Percentiles rank a stretch among this genome's conserved stretches.
phyloP scores from a whole-genome alignment of 768 basidiomycete genomes.

The Pisolithus sp. region DNA sequence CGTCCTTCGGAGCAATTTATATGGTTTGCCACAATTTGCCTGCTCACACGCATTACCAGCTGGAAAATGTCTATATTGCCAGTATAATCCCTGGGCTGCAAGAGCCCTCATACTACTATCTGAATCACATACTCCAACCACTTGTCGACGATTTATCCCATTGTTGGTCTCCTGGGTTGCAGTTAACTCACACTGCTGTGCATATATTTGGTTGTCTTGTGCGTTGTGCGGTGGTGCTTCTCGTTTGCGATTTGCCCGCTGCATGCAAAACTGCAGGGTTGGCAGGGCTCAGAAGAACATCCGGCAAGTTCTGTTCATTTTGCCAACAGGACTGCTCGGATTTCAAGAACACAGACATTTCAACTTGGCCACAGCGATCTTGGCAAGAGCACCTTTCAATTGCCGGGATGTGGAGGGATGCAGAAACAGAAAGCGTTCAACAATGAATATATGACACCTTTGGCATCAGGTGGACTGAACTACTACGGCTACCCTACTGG shows the following conservation, averaged over 20 bases:
- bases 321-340: conserved; percentile 11
- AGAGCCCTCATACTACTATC: conserved; percentile 22
- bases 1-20: conserved; percentile 23
- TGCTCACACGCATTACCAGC: conserved; percentile 19
- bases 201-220: conserved; percentile 23
- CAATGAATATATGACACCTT: conserved; percentile 8
- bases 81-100: conserved; percentile 9
- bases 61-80: conserved; percentile 33
- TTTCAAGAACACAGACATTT: conserved; percentile 15
- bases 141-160: conserved; percentile 32
- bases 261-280: conserved; percentile 19
- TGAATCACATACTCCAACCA: conserved; percentile 34
- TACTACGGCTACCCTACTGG: conserved; percentile 33
- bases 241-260: conserved; percentile 21
- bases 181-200: conserved; percentile 16
- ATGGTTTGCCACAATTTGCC: conserved; percentile 30
- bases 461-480: conserved; percentile 25
- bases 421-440: conserved; percentile 7
- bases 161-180: conserved; percentile 29
- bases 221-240: conserved; percentile 22
- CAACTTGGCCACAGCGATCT: conserved; percentile 12
- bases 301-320: conserved; percentile 17
- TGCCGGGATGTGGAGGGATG: conserved; percentile 13
- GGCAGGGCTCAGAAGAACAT: conserved; percentile 4
- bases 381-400: conserved; percentile 11